These are phyloP conservation scores for Phalaenopsis equestris DNA, from an alignment of 106 monocot genomes.

Conservation along the genomic window DNA sequence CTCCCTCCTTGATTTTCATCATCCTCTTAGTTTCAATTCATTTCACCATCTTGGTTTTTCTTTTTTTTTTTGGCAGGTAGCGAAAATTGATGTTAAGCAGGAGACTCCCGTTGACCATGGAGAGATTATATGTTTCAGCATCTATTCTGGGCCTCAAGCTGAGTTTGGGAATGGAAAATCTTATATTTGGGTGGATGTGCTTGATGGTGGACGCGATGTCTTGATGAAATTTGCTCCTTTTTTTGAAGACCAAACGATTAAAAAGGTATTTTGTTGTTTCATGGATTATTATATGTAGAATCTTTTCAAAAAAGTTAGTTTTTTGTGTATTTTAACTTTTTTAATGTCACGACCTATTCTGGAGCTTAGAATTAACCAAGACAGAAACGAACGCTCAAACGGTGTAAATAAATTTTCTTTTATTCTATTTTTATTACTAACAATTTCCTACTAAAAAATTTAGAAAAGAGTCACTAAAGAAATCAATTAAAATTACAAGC, in stretches of 20 bases:
- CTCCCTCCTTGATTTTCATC: not conserved
- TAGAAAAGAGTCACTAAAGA: no score
- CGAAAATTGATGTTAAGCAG: constrained; percentile 85
- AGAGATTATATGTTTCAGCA: constrained; percentile 89
- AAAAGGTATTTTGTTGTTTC: constrained; percentile 46
- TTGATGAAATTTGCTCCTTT: constrained; percentile 82
- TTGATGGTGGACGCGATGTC: constrained; percentile 70
- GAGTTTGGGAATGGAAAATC: constrained; percentile 89
- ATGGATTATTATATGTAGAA: not conserved
- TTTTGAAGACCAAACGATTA: constrained; percentile 83
- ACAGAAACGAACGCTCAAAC: no score
- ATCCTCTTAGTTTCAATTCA: not conserved
- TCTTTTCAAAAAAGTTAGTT: not conserved
- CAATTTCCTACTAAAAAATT: no score
- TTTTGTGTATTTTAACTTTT: not conserved
- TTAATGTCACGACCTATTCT: no score
- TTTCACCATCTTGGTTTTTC: not conserved
- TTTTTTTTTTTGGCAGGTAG: constrained; percentile 40
- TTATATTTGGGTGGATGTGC: constrained; percentile 94
- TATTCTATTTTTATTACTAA: no score
- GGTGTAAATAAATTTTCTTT: no score
- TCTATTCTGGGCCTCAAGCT: constrained; percentile 65
- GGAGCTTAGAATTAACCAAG: no score
- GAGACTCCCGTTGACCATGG: constrained; percentile 97
- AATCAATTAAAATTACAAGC: no score